phyloP scores from a whole-genome alignment of 805 yeast genomes.

The Sugiyamaella lignohabitans region DNA sequence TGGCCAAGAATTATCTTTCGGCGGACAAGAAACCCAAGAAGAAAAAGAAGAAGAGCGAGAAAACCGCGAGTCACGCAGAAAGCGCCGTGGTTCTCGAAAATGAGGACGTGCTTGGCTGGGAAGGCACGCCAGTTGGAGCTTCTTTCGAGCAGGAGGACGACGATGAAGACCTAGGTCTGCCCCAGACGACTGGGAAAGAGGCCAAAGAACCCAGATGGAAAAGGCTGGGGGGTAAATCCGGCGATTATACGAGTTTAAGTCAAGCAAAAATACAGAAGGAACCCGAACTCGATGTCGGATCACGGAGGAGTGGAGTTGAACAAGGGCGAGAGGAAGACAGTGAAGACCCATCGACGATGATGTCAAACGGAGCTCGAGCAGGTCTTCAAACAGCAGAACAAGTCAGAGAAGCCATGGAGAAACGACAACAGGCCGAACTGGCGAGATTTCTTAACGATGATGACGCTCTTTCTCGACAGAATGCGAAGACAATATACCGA shows the following conservation, averaged over 20 bases:
- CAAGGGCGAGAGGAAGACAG: not conserved
- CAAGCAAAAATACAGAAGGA: not conserved
- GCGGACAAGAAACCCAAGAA: constrained; percentile 27
- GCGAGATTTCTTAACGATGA: constrained; percentile 43
- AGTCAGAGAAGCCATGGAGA: constrained; percentile 34
- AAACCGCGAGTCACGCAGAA: no score
- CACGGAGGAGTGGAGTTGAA: not conserved
- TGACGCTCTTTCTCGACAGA: constrained; percentile 34
- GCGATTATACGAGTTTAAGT: not conserved
- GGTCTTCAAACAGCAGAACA: constrained; percentile 46
- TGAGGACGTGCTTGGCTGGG: constrained; percentile 21
- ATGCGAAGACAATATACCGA: constrained; percentile 46
- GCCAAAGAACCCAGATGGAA: constrained; percentile 31
- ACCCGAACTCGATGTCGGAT: no score
- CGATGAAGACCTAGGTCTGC: constrained; percentile 14
- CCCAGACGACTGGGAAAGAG: constrained; percentile 22
- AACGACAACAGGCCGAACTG: constrained; percentile 26
- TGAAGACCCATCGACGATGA: constrained; percentile 3
- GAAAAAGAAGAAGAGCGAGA: constrained; percentile 24
- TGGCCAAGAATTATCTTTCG: constrained; percentile 40
- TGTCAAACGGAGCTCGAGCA: constrained; percentile 21
- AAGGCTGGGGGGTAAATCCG: constrained; percentile 14
- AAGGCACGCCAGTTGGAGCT: constrained; percentile 5
- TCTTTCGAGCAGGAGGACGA: constrained; percentile 8
- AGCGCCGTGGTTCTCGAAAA: constrained; percentile 16